Evolutionary conservation across 2,329 filamentous ascomycete species (phyloP).

Genomic region (Plenodomus tracheiphilus): DNA sequence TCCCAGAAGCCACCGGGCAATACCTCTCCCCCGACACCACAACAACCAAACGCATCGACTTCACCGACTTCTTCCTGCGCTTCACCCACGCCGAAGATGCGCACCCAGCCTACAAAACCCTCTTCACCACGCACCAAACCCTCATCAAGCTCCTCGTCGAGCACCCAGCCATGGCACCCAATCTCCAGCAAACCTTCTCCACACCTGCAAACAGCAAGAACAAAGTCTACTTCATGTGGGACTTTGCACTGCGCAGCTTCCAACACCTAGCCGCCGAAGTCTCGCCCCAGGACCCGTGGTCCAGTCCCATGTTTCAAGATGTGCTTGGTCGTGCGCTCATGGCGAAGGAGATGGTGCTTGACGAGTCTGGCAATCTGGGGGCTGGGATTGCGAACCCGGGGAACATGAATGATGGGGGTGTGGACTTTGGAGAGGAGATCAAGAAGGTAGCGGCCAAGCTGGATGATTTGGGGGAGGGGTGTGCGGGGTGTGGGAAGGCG

Average conservation of each 20-base stretch:
- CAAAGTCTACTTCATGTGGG: conserved; percentile 19
- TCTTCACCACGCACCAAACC: conserved; percentile 12
- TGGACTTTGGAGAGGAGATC: conserved; percentile 13
- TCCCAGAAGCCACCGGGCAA: conserved; percentile 1
- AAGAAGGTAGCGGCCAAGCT: conserved; percentile 7
- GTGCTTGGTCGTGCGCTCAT: not conserved
- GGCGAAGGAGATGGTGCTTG: conserved; percentile 5
- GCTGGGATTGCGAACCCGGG: conserved; percentile 7
- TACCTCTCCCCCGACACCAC: conserved; percentile 3
- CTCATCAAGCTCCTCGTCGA: conserved; percentile 8
- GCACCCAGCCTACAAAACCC: conserved; percentile 5
- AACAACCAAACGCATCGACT: conserved; percentile 12
- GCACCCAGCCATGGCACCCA: conserved; percentile 16
- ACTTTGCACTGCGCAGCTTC: conserved; percentile 16
- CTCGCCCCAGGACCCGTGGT: conserved; percentile 1
- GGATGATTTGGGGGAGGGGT: conserved; percentile 1
- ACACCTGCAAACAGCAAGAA: conserved; percentile 15
- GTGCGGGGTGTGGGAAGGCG: conserved; percentile 5
- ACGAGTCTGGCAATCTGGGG: conserved; percentile 9
- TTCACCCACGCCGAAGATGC: conserved; percentile 8
- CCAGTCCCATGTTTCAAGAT: conserved; percentile 3
- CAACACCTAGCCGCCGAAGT: conserved; percentile 7
- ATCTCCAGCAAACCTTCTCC: conserved; percentile 11
- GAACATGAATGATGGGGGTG: conserved; percentile 8
- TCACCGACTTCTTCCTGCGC: conserved; percentile 15